Evolutionary conservation across 225 moss, liverwort and hornwort species (phyloP), one percentile per base, ranked within the genome.

Genomic region (Antitrichia curtipendula): DNA sequence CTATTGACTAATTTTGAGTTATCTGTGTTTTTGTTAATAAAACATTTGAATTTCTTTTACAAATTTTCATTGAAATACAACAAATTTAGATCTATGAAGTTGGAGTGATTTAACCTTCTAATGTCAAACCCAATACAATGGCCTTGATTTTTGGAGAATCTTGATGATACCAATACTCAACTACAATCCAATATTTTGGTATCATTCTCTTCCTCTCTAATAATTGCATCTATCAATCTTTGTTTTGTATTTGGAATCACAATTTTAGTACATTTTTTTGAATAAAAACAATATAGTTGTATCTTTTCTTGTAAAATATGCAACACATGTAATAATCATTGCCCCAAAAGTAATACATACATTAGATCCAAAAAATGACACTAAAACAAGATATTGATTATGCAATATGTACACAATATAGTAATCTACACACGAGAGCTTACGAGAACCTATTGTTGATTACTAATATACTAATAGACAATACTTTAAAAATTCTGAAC

Each of bases 331-430:
- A n/a, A 21, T 66, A 11, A 66, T 66, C n/a, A 21, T 3, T 19
- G 1, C 12, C 1, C 12, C 0, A 3, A n/a, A 66, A 21, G 10
- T 12, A 22, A n/a, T 0, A n/a, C 2, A 1, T 65, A 20, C 36
- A 36, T 36, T 36, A 2, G 65, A 3, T 10, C 19, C 6, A 36
- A 65, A 65, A 64, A 62, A 7, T 34, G 9, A 18, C 18, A 64
- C 19, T 64, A 64, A 34, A 36, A 36, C 3, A 21, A 66, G 21
- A n/a, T 11, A 17, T 66, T 21, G 2, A n/a, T 66, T 7, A n/a
- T 6, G 21, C 6, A 21, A 21, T 66, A n/a, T 21, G 1, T n/a
- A 66, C 6, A n/a, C n/a, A 21, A 66, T 45, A 6, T 45, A 45
- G 45, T 45, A 45, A 45, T 66, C 12, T n/a, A n/a, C 6, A 18